Base-by-base conservation (phyloP, 2,329 filamentous ascomycete genomes). In the Hypoxylon sp. region DNA sequence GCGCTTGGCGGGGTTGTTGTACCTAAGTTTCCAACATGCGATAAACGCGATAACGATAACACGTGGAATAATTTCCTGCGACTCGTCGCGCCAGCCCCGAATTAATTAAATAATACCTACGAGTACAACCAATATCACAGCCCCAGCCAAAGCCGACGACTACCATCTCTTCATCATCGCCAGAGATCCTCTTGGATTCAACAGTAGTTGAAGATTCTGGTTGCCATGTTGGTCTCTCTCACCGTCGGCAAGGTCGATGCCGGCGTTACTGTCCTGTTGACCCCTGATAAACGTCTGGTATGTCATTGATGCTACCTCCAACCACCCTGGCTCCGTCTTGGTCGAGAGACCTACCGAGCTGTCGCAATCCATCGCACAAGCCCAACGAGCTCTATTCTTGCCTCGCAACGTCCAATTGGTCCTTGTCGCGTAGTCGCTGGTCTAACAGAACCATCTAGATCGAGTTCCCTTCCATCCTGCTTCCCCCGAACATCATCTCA, bases 211-310 rank as follows among this genome's bases (percentile, higher is more conserved):
- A 11, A 21, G n/a, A 11, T 13, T n/a, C n/a, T 20, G 33, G 17
- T 13, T 48, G 60, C 27, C 41, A 98, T 99, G 95, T 84, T 98
- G 72, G 91, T 99, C 78, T 98, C 95, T 67, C 84, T 99, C 74
- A 98, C 94, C 47, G 95, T 99, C 77, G 95, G 95, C 82, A 99
- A 99, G 81, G 95, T 99, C 78, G 95, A 99, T 78, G 95, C 95
- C 71, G 95, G 95, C 78, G 94, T 99, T 73, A 96, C 95, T 46
- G 95, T 99, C 62, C 88, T 99, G 52, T 81, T 99, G 72, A 99
- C 95, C 43, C 90, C 96, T 73, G 95, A 99, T 77, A 98, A 98
- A 78, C 89, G 95, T 73, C 84, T 99, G 70, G 94, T 97, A 86
- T 72, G 88, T 76, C 5, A 23, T 40, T 23, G 15, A 35, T 37